Conservation (phyloP, 2,329 filamentous ascomycete genomes). For the Akanthomyces lecanii region DNA sequence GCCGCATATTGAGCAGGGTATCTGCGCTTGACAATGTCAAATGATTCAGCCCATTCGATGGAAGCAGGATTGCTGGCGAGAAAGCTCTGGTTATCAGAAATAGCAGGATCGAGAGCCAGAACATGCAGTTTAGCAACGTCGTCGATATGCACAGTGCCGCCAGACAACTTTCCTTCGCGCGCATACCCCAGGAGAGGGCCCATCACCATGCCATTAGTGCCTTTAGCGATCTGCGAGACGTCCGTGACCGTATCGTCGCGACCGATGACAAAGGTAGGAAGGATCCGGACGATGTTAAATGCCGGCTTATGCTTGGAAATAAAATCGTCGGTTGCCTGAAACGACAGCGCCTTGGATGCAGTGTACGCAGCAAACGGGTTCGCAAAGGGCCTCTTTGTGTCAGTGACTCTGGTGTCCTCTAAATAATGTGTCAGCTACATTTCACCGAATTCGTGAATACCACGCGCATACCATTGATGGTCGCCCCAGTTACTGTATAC, state of each 20-base stretch:
- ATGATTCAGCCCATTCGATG: conserved; percentile 36
- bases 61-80: conserved; percentile 25
- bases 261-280: conserved; percentile 35
- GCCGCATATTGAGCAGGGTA: conserved; percentile 23
- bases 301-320: conserved; percentile 28
- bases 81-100: conserved; percentile 25
- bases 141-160: conserved; percentile 34
- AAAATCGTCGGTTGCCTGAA: conserved; percentile 31
- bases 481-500: conserved; percentile 16
- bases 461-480: not conserved
- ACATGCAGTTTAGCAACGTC: conserved; percentile 38
- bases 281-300: conserved; percentile 34
- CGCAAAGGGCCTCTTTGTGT: conserved; percentile 24
- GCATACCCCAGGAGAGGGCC: conserved; percentile 31
- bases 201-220: conserved; percentile 31
- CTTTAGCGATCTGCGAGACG: conserved; percentile 21
- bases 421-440: not conserved
- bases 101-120: conserved; percentile 29
- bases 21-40: conserved; percentile 31
- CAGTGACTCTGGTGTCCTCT: not conserved
- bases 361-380: conserved; percentile 32
- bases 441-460: not conserved
- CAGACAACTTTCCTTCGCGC: conserved; percentile 22
- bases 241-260: conserved; percentile 32
- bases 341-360: conserved; percentile 33